Evolutionary conservation across 2,329 filamentous ascomycete genomes (phyloP), one percentile per base, ranked within the genome.

Genomic region (Pseudogymnoascus destructans): DNA sequence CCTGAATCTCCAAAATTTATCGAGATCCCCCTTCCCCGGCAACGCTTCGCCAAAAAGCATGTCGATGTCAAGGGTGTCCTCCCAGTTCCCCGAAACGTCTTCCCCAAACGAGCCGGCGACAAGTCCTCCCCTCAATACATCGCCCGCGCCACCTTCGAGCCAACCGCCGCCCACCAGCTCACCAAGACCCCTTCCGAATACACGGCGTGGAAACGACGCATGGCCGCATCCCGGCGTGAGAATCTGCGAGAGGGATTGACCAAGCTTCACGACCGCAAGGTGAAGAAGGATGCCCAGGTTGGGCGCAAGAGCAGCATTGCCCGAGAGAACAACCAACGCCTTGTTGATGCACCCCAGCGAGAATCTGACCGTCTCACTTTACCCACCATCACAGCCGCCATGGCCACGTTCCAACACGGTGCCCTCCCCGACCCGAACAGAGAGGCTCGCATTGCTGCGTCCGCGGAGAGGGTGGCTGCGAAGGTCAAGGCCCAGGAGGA

Each of bases 1-100:
- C 92, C 93, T 55, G 88, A 96, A 70, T 95, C 90, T 33, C 92
- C 93, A 52, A 80, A 81, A 63, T 97, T 87, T 75, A 87, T 97
- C 73, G 83, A 89, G 64, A 77, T 96, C 58, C 92, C 91, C 54
- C 77, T 78, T 64, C 80, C 87, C 55, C 79, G 82, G n/a, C 89
- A 95, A 64, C 61, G 61, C 30, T 75, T 79, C 64, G 69, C 69
- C 11, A 73, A 70, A 61, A 72, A 67, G 1, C 67, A 71, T 1
- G 71, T 72, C 46, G 64, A 66, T 8, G 70, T 89, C 32, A 89
- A 89, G 70, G 93, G 93, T 64, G 81, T 85, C 59, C 79, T 98
- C 0, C 93, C 93, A 7, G 77, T 89, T 0, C 92, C 93, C 33
- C 85, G 91, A 62, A 79, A 88, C 59, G 74, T 97, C 63, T 96